Conservation (phyloP, 176 grass and related monocot species). For the Bothriochloa decipiens region DNA sequence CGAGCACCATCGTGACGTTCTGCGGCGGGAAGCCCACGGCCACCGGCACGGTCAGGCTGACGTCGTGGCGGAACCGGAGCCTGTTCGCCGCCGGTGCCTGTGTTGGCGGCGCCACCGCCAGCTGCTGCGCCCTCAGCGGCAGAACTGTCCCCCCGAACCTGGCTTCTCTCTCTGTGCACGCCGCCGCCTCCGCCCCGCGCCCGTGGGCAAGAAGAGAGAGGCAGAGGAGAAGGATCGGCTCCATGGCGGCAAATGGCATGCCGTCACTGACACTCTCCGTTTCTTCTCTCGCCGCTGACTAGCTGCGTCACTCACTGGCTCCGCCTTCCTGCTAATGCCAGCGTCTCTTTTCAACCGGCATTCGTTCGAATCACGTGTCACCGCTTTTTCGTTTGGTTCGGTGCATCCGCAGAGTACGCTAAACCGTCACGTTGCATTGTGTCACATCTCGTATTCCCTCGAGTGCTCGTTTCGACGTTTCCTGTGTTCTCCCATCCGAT, state of each 20-base stretch:
- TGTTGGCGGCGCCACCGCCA: constrained; percentile 2
- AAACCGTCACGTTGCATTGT: background rate
- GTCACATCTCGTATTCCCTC: background rate
- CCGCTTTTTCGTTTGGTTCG: background rate
- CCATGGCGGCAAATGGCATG: background rate
- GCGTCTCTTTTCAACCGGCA: background rate
- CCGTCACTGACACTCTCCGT: background rate
- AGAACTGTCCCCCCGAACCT: constrained; percentile 3
- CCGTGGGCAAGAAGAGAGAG: background rate
- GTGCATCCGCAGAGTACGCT: background rate
- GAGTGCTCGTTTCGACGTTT: background rate
- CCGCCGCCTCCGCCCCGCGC: background rate
- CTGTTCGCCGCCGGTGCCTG: constrained; percentile 36
- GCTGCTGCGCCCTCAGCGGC: constrained; percentile 39
- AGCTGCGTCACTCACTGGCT: background rate
- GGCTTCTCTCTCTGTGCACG: background rate
- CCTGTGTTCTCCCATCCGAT: background rate
- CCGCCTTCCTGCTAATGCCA: background rate
- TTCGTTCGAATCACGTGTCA: background rate
- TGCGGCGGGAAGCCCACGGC: constrained; percentile 68
- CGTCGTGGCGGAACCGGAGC: constrained; percentile 68
- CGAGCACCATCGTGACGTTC: constrained; percentile 82
- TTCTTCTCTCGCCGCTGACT: constrained; percentile 11
- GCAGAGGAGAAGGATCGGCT: constrained; percentile 32
- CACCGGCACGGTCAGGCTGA: constrained; percentile 68